phyloP scores from a whole-genome alignment of 495 filamentous ascomycete species.

The Penicillium ucsense region DNA sequence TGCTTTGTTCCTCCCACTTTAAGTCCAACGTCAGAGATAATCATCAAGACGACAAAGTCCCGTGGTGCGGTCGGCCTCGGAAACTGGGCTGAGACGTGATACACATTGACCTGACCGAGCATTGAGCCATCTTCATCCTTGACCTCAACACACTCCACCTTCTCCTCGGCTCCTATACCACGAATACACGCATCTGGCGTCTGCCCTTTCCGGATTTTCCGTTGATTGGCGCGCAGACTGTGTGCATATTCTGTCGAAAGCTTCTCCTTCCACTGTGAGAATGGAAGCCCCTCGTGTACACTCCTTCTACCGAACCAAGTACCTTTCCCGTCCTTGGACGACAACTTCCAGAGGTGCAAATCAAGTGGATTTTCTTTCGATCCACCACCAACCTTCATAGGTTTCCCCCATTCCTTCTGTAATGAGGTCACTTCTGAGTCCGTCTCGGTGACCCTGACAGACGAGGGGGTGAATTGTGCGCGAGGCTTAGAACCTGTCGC shows the following conservation, averaged over 20 bases:
- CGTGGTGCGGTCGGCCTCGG: constrained; percentile 78
- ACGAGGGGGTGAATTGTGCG: constrained; percentile 38
- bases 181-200: constrained; percentile 50
- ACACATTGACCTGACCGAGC: constrained; percentile 45
- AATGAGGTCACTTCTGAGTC: constrained; percentile 40
- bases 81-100: constrained; percentile 79
- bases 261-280: constrained; percentile 52
- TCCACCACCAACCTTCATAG: constrained; percentile 50
- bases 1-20: constrained; percentile 14
- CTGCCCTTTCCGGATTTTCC: constrained; percentile 33
- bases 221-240: constrained; percentile 48
- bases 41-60: constrained; percentile 73
- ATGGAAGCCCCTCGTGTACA: constrained; percentile 67
- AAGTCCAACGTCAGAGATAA: constrained; percentile 40
- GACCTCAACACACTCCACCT: constrained; percentile 47
- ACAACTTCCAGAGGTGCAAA: constrained; percentile 70
- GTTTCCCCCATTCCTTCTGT: constrained; percentile 77
- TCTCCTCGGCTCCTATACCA: constrained; percentile 72
- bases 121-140: constrained; percentile 41
- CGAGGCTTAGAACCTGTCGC: constrained; percentile 18
- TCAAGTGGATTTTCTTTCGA: constrained; percentile 65
- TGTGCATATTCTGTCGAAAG: constrained; percentile 42
- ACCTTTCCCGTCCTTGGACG: constrained; percentile 69
- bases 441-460: constrained; percentile 41
- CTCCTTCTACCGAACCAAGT: constrained; percentile 85